These are phyloP conservation scores for Entrophospora sp. DNA, from an alignment of 192 early-diverging fungal genomes.

Conservation along the genomic window DNA sequence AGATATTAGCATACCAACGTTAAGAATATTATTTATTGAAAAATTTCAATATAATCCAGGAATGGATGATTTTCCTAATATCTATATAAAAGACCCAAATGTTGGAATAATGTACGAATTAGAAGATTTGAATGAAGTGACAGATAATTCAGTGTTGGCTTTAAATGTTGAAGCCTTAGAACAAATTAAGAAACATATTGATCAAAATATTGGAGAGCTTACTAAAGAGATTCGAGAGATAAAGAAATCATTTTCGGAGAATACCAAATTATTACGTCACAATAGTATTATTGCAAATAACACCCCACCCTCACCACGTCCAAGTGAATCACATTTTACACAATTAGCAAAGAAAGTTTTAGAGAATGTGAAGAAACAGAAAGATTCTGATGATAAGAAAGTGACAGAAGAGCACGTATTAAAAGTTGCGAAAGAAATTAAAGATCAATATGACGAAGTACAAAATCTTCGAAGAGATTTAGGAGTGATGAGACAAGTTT, in stretches of 20 bases:
- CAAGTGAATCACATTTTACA: background rate
- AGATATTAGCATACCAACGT: conserved; percentile 42
- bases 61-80: conserved; percentile 54
- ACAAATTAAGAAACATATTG: conserved; percentile 36
- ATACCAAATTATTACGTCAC: background rate
- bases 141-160: conserved; percentile 43
- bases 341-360: conserved; percentile 21
- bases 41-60: conserved; percentile 55
- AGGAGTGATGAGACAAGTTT: conserved; percentile 40
- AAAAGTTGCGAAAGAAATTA: conserved; percentile 25
- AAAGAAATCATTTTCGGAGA: conserved; percentile 23
- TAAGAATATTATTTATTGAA: conserved; percentile 68
- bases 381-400: background rate
- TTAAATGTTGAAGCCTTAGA: conserved; percentile 40
- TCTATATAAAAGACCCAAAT: conserved; percentile 56
- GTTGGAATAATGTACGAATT: conserved; percentile 55
- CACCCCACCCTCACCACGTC: background rate
- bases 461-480: conserved; percentile 41
- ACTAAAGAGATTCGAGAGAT: conserved; percentile 34
- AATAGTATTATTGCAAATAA: conserved; percentile 15
- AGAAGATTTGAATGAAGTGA: conserved; percentile 52
- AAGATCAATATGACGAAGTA: conserved; percentile 35
- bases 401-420: background rate
- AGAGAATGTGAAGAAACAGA: conserved; percentile 17
- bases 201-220: conserved; percentile 29